Conservation (phyloP, 345 rosid species). For the Populus alba region DNA sequence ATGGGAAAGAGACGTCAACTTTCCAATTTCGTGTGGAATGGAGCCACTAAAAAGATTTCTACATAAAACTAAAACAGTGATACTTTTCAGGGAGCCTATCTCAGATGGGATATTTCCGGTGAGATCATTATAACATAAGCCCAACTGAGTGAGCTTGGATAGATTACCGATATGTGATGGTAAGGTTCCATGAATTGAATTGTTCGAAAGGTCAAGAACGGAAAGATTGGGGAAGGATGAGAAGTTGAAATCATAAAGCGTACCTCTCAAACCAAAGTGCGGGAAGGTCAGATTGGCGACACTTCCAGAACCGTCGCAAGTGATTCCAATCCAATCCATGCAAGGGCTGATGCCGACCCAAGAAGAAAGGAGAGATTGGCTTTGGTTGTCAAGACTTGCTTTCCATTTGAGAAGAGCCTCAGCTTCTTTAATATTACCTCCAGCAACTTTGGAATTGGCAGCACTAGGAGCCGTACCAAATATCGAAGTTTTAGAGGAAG, state of each 20-base stretch:
- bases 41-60: not conserved
- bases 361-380: not conserved
- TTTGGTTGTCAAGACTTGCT: no score
- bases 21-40: not conserved
- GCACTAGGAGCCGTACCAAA: no score
- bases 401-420: no score
- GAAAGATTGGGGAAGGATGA: conserved; percentile 2
- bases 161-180: not conserved
- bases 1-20: not conserved
- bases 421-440: no score
- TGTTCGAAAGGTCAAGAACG: not conserved
- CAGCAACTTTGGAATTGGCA: no score
- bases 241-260: not conserved
- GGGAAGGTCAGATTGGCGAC: not conserved
- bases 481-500: no score
- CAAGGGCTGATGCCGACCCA: not conserved
- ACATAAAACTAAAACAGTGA: not conserved
- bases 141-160: not conserved
- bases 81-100: not conserved
- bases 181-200: conserved; percentile 7
- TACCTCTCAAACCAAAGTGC: conserved; percentile 1
- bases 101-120: not conserved
- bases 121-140: not conserved
- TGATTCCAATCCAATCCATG: not conserved
- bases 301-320: not conserved